phyloP scores from a whole-genome alignment of 345 rosid genomes.

The Eucalyptus grandis region DNA sequence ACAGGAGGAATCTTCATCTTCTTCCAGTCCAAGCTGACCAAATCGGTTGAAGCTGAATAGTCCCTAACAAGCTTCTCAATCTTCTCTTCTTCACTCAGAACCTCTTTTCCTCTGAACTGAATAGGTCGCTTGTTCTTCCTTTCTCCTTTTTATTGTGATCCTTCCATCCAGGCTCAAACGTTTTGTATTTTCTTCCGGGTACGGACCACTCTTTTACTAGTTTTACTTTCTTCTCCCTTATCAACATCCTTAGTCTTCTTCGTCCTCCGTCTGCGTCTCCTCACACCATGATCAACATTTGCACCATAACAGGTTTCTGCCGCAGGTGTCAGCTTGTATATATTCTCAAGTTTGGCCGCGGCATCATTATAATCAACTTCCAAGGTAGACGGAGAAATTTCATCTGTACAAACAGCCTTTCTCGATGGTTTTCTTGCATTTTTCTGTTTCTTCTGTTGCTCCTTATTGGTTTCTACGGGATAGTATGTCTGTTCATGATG shows the following conservation, averaged over 20 bases:
- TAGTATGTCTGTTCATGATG: slow-evolving; percentile 29
- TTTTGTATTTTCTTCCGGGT: slow-evolving; percentile 29
- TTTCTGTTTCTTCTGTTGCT: slow-evolving; percentile 20
- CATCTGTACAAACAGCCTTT: slow-evolving; percentile 11
- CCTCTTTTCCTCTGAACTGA: slow-evolving; percentile 1
- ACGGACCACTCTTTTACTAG: slow-evolving; percentile 24
- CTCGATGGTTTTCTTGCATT: slow-evolving; percentile 22
- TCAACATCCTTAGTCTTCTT: slow-evolving; percentile 23
- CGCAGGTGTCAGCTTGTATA: slow-evolving; percentile 69
- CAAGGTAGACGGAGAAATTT: slow-evolving; percentile 17
- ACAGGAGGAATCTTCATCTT: slow-evolving; percentile 96
- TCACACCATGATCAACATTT: slow-evolving; percentile 6
- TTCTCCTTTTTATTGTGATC: slow-evolving; percentile 33
- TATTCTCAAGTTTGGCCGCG: slow-evolving; percentile 76
- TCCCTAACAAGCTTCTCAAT: slow-evolving; percentile 62
- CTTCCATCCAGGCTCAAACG: slow-evolving; percentile 71
- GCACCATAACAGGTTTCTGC: slow-evolving; percentile 18
- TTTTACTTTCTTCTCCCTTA: slow-evolving; percentile 1
- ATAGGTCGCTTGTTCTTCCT: slow-evolving; percentile 11
- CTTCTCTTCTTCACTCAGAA: slow-evolving; percentile 39
- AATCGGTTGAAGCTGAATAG: slow-evolving; percentile 60
- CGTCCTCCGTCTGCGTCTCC: slow-evolving; percentile 22
- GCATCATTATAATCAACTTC: slow-evolving; percentile 83
- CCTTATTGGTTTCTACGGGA: slow-evolving; percentile 35
- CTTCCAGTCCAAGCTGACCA: slow-evolving; percentile 86